Conservation (phyloP, 805 yeast species). For the Candida methanosorbosa region DNA sequence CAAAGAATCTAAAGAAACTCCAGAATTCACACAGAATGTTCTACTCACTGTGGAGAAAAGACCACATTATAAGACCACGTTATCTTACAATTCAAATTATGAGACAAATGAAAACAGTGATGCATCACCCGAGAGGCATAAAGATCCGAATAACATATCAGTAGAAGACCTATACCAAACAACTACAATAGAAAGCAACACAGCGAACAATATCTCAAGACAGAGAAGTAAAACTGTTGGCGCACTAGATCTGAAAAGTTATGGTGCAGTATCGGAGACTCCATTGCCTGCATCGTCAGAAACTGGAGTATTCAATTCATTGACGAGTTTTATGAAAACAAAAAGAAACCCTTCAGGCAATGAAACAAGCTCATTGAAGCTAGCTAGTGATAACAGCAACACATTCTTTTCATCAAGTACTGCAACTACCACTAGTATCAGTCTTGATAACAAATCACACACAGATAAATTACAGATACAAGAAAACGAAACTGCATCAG, state of each 20-base stretch:
- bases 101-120: background rate
- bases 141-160: no score
- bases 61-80: slow-evolving; percentile 11
- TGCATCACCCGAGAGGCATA: no score
- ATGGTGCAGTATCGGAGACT: background rate
- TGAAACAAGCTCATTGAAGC: no score
- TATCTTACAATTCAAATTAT: slow-evolving; percentile 7
- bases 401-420: no score
- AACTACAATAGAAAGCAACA: no score
- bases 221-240: slow-evolving; percentile 25
- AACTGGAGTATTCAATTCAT: slow-evolving; percentile 19
- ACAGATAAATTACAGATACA: background rate
- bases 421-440: no score
- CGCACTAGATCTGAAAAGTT: slow-evolving; percentile 11
- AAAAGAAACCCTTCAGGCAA: no score
- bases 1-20: no score
- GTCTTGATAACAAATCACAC: no score
- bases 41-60: slow-evolving; percentile 3
- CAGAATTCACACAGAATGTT: no score
- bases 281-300: slow-evolving; percentile 2
- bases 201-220: slow-evolving; percentile 11
- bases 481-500: slow-evolving; percentile 21
- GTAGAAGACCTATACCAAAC: no score
- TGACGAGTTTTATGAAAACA: slow-evolving; percentile 20
- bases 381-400: no score